These are phyloP conservation scores for Phytophthora lateralis DNA, from an alignment of 352 stramenopile species.

Conservation along the genomic window DNA sequence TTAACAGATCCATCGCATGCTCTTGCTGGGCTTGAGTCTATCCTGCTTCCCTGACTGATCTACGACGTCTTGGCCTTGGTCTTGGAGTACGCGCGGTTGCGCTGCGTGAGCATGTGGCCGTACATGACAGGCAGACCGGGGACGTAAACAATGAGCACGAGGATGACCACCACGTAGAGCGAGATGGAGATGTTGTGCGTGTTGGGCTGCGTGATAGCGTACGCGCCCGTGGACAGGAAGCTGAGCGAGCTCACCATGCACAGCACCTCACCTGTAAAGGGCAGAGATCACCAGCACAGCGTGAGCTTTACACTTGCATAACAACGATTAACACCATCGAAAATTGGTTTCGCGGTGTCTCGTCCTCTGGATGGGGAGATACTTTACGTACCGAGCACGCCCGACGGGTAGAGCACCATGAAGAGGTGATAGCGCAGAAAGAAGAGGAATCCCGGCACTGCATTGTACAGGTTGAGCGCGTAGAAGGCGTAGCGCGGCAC, in stretches of 20 bases:
- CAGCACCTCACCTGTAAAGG: constrained; percentile 58
- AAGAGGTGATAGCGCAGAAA: constrained; percentile 99
- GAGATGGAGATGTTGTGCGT: constrained; percentile 79
- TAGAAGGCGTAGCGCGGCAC: constrained; percentile 99
- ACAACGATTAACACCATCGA: constrained; percentile 3
- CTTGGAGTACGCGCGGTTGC: constrained; percentile 85
- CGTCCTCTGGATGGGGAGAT: not conserved
- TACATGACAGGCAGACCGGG: constrained; percentile 86
- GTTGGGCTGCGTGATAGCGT: constrained; percentile 79
- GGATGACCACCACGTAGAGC: constrained; percentile 72
- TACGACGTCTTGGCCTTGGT: constrained; percentile 75
- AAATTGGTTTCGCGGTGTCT: constrained; percentile 12
- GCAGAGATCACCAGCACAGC: constrained; percentile 8
- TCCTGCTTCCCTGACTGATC: constrained; percentile 12
- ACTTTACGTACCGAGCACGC: constrained; percentile 88
- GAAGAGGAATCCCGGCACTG: constrained; percentile 95
- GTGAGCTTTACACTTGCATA: constrained; percentile 19
- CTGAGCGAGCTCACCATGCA: constrained; percentile 76
- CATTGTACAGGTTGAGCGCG: constrained; percentile 92
- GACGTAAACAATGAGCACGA: constrained; percentile 77
- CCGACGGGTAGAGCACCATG: constrained; percentile 97
- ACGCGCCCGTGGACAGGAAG: constrained; percentile 62
- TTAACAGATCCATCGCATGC: constrained; percentile 14
- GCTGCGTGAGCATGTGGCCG: constrained; percentile 85
- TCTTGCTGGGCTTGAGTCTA: not conserved